Evolutionary conservation across 2,329 filamentous ascomycete genomes (phyloP), one percentile per base, ranked within the genome.

Genomic region (Aureobasidium sp.): DNA sequence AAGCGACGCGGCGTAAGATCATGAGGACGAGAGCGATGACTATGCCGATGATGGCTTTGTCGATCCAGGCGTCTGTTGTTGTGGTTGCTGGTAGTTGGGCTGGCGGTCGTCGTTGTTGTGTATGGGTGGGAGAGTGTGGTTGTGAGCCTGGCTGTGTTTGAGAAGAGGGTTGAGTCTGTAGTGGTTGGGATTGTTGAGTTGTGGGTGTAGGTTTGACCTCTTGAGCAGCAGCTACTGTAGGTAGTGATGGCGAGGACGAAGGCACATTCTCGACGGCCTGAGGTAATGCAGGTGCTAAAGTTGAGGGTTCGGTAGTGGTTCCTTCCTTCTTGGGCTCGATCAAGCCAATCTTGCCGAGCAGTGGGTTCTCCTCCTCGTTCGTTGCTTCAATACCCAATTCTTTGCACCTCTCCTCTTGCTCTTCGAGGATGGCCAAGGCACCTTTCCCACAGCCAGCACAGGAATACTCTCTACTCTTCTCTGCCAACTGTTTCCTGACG

Each of bases 291-390:
- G 65, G 26, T 68, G 68, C 44, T 65, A 68, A 61, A 67, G 68
- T 37, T 70, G 72, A 69, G 76, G 79, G 47, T 74, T 79, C 32
- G 9, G 48, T 20, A 29, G 48, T 34, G n/a, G 39, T 2, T 77
- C 91, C 79, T 73, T 92, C 87, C 70, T 92, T 90, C 65, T 85
- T 84, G 74, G 87, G 93, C 1, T 82, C 87, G 76, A 96, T 78
- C 70, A 83, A 15, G 3, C 44, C 57, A 20, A 60, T 73, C 70
- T 86, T 71, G 67, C 84, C 82, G 63, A 81, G 77, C 1, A 83
- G 82, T 13, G 85, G 74, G 24, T 71, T 68, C 17, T 81, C 78
- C 61, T 75, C 74, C 67, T 73, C 76, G 46, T 74, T 73, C 1
- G 73, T 76, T 47, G 76, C 74, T 6, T 46, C 17, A 36, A 72